Evolutionary conservation across 179 eudicot species (phyloP), one percentile per base, ranked within the genome.

Genomic region (Silene vulgaris): DNA sequence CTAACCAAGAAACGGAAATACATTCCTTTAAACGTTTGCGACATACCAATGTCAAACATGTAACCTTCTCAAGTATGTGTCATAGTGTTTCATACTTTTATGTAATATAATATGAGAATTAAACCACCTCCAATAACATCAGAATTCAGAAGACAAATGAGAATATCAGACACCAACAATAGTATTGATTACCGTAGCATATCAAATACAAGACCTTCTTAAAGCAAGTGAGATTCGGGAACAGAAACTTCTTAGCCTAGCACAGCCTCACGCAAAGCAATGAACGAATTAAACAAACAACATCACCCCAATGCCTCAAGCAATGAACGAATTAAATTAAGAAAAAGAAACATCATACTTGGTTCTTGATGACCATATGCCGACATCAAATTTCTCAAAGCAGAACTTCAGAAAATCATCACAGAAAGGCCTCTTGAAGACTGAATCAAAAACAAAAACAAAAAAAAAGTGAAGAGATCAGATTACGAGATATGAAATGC

Each of bases 341-440:
- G 40, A 35, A 35, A 35, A 35, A 35, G 40, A 35, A 75, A 56
- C 5, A 52, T 56, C 65, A 75, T 92, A 90, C 97, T 74, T 88
- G 61, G 74, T 74, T 83, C 89, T 87, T 62, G 97, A 89, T 59
- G 96, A 84, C 97, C 97, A 92, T 67, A 92, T 73, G 54, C 93
- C 97, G 32, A 92, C 90, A 57, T 82, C 69, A 70, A 90, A 92
- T 63, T 75, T 84, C 71, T 86, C 87, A 74, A 92, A 87, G 88
- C 93, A 90, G 72, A 90, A 92, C 70, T 82, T 60, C 78, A 90
- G 74, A 84, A 92, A 92, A 52, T 87, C 91, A 43, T 89, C 90
- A 76, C 91, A 90, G 71, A 78, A 85, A 32, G 91, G 91, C 76
- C 96, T 89, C 82, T 86, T 89, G 81, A 86, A 92, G 60, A 92